phyloP scores from a whole-genome alignment of 202 grass and related monocot genomes.

The Panicum virgatum region DNA sequence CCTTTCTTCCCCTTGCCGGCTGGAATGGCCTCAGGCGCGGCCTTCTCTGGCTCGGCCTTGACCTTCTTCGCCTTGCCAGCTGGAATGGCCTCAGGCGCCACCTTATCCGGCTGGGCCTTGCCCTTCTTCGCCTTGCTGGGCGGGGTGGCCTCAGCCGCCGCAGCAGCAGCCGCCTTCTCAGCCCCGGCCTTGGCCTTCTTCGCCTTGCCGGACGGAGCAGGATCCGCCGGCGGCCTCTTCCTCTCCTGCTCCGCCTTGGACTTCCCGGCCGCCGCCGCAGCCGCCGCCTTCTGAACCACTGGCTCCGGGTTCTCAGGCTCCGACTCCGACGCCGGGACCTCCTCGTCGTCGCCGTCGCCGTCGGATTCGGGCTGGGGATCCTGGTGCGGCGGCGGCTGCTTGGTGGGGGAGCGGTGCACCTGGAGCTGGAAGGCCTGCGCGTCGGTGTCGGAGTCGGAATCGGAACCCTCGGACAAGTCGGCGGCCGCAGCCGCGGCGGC shows the following conservation, averaged over 20 bases:
- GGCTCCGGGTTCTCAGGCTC: not conserved
- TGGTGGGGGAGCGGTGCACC: not conserved
- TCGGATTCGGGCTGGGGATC: not conserved
- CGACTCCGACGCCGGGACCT: not conserved
- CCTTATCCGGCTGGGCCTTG: conserved; percentile 2
- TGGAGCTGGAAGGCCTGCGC: conserved; percentile 17
- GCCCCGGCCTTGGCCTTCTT: conserved; percentile 16
- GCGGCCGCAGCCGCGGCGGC: not conserved
- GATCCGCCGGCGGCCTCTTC: conserved; percentile 16
- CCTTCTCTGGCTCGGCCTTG: conserved; percentile 13
- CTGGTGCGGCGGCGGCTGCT: not conserved
- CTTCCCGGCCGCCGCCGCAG: not conserved
- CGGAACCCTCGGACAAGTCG: conserved; percentile 27
- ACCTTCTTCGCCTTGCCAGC: conserved; percentile 15
- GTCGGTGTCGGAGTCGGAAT: conserved; percentile 37
- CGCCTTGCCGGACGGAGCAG: not conserved
- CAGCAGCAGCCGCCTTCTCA: not conserved
- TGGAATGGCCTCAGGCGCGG: not conserved
- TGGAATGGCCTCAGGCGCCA: too few relatives aligned
- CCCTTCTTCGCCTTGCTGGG: conserved; percentile 15
- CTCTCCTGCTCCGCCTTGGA: conserved; percentile 1
- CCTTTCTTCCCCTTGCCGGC: not conserved
- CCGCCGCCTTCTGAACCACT: not conserved
- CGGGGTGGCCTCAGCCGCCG: too few relatives aligned
- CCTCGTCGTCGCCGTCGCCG: conserved; percentile 2